Percentiles rank a stretch among this genome's conserved stretches.
phyloP scores from a whole-genome alignment of 2,329 filamentous ascomycete genomes.

The Penicillium expansum region DNA sequence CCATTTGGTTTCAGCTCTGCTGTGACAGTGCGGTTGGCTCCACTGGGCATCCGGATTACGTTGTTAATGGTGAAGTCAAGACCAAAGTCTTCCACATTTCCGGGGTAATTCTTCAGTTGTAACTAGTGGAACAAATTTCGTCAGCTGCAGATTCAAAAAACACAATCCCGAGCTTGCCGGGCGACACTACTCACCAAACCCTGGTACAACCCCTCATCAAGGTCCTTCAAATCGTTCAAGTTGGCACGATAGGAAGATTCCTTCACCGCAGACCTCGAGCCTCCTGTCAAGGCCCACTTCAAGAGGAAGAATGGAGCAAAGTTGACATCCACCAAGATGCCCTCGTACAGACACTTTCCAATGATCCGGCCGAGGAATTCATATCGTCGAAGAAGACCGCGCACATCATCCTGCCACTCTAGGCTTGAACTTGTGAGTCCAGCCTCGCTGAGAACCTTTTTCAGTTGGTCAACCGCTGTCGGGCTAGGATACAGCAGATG shows the following conservation, averaged over 20 bases:
- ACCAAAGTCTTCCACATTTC: conserved; percentile 74
- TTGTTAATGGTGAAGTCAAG: conserved; percentile 91
- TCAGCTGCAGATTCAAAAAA: conserved; percentile 1
- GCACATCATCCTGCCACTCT: conserved; percentile 58
- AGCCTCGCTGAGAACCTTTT: conserved; percentile 54
- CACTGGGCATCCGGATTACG: conserved; percentile 53
- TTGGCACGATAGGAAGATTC: conserved; percentile 80
- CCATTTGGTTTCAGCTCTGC: conserved; percentile 75
- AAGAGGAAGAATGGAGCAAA: conserved; percentile 96
- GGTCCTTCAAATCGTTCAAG: conserved; percentile 87
- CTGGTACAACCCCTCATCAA: conserved; percentile 87
- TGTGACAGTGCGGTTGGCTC: conserved; percentile 60
- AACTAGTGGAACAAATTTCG: conserved; percentile 33
- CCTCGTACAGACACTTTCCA: conserved; percentile 96
- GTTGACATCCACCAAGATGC: conserved; percentile 85
- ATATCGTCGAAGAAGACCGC: conserved; percentile 67
- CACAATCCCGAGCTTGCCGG: not conserved
- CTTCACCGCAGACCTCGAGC: conserved; percentile 59
- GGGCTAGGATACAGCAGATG: conserved; percentile 90
- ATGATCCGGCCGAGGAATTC: conserved; percentile 92
- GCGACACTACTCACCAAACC: conserved; percentile 59
- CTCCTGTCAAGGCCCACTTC: conserved; percentile 83
- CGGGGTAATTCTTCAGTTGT: conserved; percentile 78
- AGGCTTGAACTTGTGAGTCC: conserved; percentile 54
- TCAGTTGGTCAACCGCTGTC: conserved; percentile 66